Evolutionary conservation across 2,329 filamentous ascomycete species (phyloP).

Genomic region (Colletotrichum chrysophilum): DNA sequence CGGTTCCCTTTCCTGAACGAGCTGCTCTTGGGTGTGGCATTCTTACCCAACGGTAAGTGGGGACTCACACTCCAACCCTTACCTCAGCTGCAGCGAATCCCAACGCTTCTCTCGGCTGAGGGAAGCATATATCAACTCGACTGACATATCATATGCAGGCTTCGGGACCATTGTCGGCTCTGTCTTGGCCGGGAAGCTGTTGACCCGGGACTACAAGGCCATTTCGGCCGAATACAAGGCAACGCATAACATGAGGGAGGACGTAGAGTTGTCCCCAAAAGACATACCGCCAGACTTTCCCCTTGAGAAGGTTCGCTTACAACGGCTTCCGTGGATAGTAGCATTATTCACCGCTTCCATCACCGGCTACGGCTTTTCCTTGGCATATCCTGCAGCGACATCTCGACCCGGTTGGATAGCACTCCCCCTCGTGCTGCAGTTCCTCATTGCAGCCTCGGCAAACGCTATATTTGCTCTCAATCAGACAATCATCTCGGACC

Average conservation of each 20-base stretch:
- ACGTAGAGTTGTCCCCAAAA: slow-evolving; percentile 31
- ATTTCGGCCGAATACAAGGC: slow-evolving; percentile 26
- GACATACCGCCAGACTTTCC: slow-evolving; percentile 40
- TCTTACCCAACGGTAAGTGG: slow-evolving; percentile 29
- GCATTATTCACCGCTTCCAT: slow-evolving; percentile 36
- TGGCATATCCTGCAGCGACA: slow-evolving; percentile 23
- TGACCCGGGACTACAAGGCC: slow-evolving; percentile 38
- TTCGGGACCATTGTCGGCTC: slow-evolving; percentile 47
- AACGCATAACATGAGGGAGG: slow-evolving; percentile 23
- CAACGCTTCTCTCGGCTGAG: not conserved
- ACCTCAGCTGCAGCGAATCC: too few relatives aligned
- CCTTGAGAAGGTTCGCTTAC: slow-evolving; percentile 44
- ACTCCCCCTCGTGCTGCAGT: slow-evolving; percentile 31
- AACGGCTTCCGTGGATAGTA: slow-evolving; percentile 42
- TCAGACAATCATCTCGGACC: slow-evolving; percentile 37
- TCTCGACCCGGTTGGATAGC: slow-evolving; percentile 27
- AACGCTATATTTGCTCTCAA: slow-evolving; percentile 42
- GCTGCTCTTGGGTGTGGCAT: slow-evolving; percentile 29
- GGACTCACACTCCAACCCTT: not conserved
- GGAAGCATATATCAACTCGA: not conserved
- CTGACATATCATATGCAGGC: slow-evolving; percentile 20
- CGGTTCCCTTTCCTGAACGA: slow-evolving; percentile 27
- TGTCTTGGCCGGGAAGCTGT: slow-evolving; percentile 42
- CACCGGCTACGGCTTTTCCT: slow-evolving; percentile 38
- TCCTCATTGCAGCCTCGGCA: slow-evolving; percentile 39